Base-by-base conservation (phyloP, 1,284 basidiomycete species). In the Hypsizygus ulmarius region DNA sequence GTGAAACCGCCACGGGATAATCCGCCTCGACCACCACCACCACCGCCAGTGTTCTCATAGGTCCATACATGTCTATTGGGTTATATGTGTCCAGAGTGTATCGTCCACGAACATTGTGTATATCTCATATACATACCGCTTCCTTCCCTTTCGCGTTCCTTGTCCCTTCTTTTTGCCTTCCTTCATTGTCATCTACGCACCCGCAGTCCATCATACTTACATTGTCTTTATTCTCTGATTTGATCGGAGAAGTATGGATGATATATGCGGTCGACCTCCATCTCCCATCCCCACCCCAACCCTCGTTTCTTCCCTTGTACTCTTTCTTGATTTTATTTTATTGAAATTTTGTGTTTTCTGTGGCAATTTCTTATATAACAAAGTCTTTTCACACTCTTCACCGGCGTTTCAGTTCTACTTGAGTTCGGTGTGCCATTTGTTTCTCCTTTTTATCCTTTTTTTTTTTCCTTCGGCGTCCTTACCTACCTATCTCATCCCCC, bases 1-100 rank as follows among this genome's bases (percentile, higher is more conserved):
- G 76, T 90, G 50, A 89, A 86, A 59, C 84, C 83, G 10, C 84
- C 79, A 16, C 65, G 70, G 53, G 69, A 70, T 18, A 58, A 60
- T 39, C 55, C 60, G 4, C 45, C 63, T 14, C 64, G 65, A 47
- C 58, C 62, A 32, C 58, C 63, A 37, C 59, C 62, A 34, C 55
- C 63, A 37, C 59, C 62, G 30, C 55, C 60, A 30, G 48, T 51
- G 30, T 63, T 62, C 27, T 61, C 62, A 48, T 58, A 59, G 40
- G 44, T 39, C 33, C 12, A 33, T 42, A 30, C 30, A 34, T 45
- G 49, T 39, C 44, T 49, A 45, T 49, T 51, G 39, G 47, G 38
- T 34, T 38, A 19, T 19, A 34, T 46, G 43, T 39, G 43, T 34
- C 45, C 34, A 43, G n/a, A 15, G 30, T 53, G 29, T 36, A 29